Conservation (phyloP, 2,329 filamentous ascomycete genomes). For the Elsinoe perseae region DNA sequence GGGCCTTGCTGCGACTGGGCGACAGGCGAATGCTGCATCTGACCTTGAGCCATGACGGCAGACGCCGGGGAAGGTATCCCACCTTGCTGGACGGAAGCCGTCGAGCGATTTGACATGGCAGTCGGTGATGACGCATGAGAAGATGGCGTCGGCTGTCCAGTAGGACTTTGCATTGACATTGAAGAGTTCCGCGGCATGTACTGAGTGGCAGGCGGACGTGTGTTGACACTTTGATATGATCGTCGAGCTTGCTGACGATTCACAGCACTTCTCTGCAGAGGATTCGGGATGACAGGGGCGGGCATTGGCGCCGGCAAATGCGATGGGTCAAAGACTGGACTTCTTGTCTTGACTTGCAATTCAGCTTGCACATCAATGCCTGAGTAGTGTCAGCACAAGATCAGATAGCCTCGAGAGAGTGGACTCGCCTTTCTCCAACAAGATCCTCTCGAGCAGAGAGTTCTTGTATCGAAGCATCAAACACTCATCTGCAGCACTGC, state of each 20-base stretch:
- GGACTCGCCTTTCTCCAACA: slow-evolving; percentile 78
- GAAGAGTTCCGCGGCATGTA: slow-evolving; percentile 31
- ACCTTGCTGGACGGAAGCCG: slow-evolving; percentile 53
- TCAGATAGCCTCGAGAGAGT: not conserved
- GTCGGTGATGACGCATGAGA: slow-evolving; percentile 67
- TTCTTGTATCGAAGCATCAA: slow-evolving; percentile 99
- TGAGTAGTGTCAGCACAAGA: slow-evolving; percentile 30
- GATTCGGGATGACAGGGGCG: slow-evolving; percentile 46
- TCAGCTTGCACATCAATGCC: slow-evolving; percentile 97
- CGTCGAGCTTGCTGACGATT: slow-evolving; percentile 55
- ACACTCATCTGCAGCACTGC: slow-evolving; percentile 90
- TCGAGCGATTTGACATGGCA: slow-evolving; percentile 50
- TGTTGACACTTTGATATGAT: slow-evolving; percentile 26
- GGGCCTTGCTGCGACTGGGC: slow-evolving; percentile 39
- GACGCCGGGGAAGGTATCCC: slow-evolving; percentile 55
- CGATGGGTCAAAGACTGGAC: slow-evolving; percentile 66
- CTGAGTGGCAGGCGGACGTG: slow-evolving; percentile 9
- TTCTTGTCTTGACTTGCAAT: slow-evolving; percentile 83
- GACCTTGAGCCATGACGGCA: slow-evolving; percentile 47
- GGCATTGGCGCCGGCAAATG: slow-evolving; percentile 50
- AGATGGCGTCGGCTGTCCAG: slow-evolving; percentile 72
- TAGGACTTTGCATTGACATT: slow-evolving; percentile 53
- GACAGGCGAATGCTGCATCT: slow-evolving; percentile 32
- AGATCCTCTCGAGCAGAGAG: slow-evolving; percentile 85
- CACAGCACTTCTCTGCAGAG: slow-evolving; percentile 71